These are phyloP conservation scores for Trichoderma lentiforme DNA, from an alignment of 2,329 filamentous ascomycete species.

Conservation along the genomic window DNA sequence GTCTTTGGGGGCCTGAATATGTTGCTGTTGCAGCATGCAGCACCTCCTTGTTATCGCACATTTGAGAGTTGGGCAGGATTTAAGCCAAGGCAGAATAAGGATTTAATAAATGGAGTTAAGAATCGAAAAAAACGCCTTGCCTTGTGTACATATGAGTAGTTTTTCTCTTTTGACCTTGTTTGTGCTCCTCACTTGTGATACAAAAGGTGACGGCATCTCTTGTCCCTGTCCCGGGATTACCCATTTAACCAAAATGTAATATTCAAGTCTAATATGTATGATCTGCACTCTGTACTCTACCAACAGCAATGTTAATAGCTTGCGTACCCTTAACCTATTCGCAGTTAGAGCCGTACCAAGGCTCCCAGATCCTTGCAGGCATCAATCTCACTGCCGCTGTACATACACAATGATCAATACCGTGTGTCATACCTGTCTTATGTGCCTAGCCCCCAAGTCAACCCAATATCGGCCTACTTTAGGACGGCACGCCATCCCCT, in stretches of 20 bases:
- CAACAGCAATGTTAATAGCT: neutral
- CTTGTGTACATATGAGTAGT: neutral
- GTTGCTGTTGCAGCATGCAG: neutral
- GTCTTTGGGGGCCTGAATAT: neutral
- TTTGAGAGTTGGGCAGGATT: neutral
- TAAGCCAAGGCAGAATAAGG: slow-evolving; percentile 1
- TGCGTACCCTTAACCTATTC: neutral
- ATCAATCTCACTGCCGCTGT: neutral
- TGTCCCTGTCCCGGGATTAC: neutral
- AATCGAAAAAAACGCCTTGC: neutral
- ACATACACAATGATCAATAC: neutral
- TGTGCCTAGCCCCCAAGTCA: neutral
- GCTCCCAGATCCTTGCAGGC: neutral
- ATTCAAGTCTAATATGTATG: neutral
- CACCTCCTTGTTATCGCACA: neutral
- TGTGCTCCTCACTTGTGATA: neutral
- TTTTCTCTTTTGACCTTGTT: neutral
- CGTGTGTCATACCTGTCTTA: neutral
- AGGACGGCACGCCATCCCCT: neutral
- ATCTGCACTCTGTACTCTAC: neutral
- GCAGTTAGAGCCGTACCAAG: neutral
- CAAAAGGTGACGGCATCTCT: neutral
- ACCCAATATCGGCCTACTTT: neutral
- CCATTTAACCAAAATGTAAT: neutral
- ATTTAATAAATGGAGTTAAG: neutral